A percentile compares a stretch with the other conserved stretches of the same genome.
These are phyloP conservation scores for Acanthamoeba lenticulata DNA, from an alignment of 208 protist genomes.

Conservation along the genomic window DNA sequence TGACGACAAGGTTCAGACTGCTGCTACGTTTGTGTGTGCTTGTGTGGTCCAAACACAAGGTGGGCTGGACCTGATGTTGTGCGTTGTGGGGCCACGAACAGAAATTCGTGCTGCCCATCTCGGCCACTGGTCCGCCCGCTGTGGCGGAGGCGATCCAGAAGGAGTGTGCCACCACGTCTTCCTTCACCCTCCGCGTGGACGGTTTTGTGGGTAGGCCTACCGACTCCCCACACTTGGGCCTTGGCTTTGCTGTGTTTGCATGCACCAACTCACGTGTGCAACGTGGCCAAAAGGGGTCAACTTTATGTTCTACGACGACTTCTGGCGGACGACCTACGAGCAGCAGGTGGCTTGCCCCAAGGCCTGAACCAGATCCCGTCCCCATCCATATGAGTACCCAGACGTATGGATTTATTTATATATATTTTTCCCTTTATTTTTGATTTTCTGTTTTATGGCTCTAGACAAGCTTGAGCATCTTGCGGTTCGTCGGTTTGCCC, in stretches of 20 bases:
- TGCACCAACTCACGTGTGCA: neutral
- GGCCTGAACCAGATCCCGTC: no score
- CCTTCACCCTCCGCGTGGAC: constrained; percentile 1
- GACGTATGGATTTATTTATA: no score
- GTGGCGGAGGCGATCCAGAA: neutral
- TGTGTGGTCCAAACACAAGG: no score
- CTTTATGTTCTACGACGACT: constrained; percentile 52
- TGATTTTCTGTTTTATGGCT: no score
- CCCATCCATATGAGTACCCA: no score
- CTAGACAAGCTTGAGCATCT: constrained; percentile 22
- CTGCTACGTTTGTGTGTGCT: no score
- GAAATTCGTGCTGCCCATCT: neutral
- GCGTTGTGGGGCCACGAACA: neutral
- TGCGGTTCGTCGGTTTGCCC: neutral
- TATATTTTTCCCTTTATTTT: no score
- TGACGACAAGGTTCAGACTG: neutral
- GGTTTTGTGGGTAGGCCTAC: constrained; percentile 12
- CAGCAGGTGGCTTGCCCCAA: neutral
- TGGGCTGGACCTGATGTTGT: neutral
- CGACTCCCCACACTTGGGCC: no score
- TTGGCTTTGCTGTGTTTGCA: neutral
- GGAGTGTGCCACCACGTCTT: neutral
- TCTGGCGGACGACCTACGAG: neutral
- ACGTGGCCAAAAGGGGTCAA: neutral
- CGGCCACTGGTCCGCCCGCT: neutral